A percentile compares a stretch with the other conserved stretches of the same genome.
phyloP scores from a whole-genome alignment of 2,329 filamentous ascomycete species.

The Helicocarpus griseus region DNA sequence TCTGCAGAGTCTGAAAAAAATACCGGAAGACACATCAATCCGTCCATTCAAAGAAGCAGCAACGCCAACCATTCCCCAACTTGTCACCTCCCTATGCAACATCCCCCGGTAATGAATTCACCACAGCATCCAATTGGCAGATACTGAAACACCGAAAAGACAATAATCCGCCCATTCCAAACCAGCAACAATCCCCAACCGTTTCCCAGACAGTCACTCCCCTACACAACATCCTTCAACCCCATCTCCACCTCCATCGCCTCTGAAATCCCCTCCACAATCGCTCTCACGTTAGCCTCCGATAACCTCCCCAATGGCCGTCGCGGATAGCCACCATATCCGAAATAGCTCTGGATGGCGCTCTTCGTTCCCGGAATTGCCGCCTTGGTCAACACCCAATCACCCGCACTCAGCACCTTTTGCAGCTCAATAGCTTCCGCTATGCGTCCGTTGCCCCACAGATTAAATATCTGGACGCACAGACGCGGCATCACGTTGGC shows the following conservation, averaged over 20 bases:
- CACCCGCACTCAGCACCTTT: constrained; percentile 63
- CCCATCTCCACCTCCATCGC: constrained; percentile 26
- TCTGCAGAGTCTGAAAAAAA: too few relatives aligned
- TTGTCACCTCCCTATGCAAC: too few relatives aligned
- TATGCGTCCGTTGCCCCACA: constrained; percentile 63
- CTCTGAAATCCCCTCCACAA: constrained; percentile 27
- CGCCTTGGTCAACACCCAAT: constrained; percentile 77
- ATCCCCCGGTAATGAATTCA: too few relatives aligned
- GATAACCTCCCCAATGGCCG: constrained; percentile 42
- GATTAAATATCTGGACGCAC: constrained; percentile 70
- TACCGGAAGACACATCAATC: too few relatives aligned
- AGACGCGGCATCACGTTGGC: constrained; percentile 81
- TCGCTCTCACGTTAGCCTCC: constrained; percentile 20
- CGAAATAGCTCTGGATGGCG: constrained; percentile 72
- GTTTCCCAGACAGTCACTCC: too few relatives aligned
- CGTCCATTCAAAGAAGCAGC: too few relatives aligned
- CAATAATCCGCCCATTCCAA: too few relatives aligned
- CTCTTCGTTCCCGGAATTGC: constrained; percentile 80
- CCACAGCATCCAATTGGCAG: too few relatives aligned
- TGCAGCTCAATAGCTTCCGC: constrained; percentile 70
- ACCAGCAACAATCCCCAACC: too few relatives aligned
- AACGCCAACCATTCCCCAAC: too few relatives aligned
- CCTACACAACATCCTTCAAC: constrained; percentile 21
- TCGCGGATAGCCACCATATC: constrained; percentile 71
- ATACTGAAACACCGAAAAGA: too few relatives aligned